Conservation (phyloP, 495 filamentous ascomycete genomes). For the Sordaria brevicollis region DNA sequence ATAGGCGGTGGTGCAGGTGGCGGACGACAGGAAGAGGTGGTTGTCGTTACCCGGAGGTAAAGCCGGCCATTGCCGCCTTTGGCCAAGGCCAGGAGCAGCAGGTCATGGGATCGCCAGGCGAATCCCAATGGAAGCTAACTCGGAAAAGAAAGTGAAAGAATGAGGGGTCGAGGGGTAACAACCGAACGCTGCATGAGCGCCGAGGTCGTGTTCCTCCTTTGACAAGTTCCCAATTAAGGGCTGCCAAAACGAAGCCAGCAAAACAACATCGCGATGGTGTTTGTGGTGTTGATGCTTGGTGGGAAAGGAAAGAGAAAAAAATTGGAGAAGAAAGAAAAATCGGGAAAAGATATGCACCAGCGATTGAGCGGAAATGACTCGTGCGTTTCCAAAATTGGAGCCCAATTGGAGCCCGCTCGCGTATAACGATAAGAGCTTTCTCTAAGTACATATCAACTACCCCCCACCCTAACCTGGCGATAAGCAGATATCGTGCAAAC, state of each 20-base stretch:
- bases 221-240: slow-evolving; percentile 1
- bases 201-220: not conserved
- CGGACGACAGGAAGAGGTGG: not conserved
- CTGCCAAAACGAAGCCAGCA: not conserved
- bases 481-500: not conserved
- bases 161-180: not conserved
- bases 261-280: not conserved
- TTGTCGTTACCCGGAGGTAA: slow-evolving; percentile 6
- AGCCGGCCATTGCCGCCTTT: slow-evolving; percentile 29
- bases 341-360: not conserved
- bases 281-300: not conserved
- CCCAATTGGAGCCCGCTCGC: not conserved
- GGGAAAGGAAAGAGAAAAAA: slow-evolving; percentile 1
- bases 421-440: not conserved
- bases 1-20: not conserved
- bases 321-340: not conserved
- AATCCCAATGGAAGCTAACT: not conserved
- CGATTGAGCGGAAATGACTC: not conserved
- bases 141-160: not conserved
- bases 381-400: not conserved
- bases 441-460: not conserved
- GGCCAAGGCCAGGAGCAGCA: slow-evolving; percentile 5
- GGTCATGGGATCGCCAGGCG: slow-evolving; percentile 2
- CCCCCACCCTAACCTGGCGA: not conserved
- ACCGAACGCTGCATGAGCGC: not conserved